Evolutionary conservation across 768 basidiomycete species (phyloP).

Genomic region (Brasilioporus rufonigricans): DNA sequence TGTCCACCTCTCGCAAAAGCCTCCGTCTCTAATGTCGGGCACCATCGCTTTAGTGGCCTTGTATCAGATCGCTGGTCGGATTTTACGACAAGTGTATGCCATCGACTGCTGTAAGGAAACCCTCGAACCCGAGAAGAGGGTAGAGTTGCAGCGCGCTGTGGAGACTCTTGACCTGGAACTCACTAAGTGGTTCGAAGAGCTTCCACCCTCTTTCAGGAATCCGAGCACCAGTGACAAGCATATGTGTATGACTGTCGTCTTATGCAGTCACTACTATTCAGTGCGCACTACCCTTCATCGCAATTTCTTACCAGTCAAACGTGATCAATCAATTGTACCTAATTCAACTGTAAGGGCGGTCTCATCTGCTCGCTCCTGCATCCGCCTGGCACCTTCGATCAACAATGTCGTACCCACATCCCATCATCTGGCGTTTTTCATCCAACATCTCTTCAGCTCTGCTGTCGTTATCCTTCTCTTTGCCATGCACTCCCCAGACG

Average conservation of each 20-base stretch:
- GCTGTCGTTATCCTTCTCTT: conserved; percentile 82
- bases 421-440: conserved; percentile 85
- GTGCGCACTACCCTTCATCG: conserved; percentile 85
- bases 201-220: conserved; percentile 74
- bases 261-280: conserved; percentile 89
- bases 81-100: conserved; percentile 80
- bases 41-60: conserved; percentile 71
- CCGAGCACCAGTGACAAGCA: conserved; percentile 72
- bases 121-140: conserved; percentile 69
- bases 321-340: conserved; percentile 63
- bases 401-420: conserved; percentile 81
- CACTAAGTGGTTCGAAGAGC: conserved; percentile 78
- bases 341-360: conserved; percentile 80
- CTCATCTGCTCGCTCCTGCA: conserved; percentile 81
- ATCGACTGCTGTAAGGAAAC: conserved; percentile 74
- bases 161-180: conserved; percentile 76
- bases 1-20: conserved; percentile 50
- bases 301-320: conserved; percentile 79
- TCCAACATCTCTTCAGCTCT: conserved; percentile 86
- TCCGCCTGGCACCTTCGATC: conserved; percentile 81
- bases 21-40: conserved; percentile 77
- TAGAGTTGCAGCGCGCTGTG: conserved; percentile 73
- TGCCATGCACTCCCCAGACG: conserved; percentile 79
- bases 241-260: conserved; percentile 80
- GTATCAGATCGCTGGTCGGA: conserved; percentile 82